A percentile compares a stretch with the other conserved stretches of the same genome.
phyloP scores from a whole-genome alignment of 495 filamentous ascomycete species.

The Mycothermus thermophilus region DNA sequence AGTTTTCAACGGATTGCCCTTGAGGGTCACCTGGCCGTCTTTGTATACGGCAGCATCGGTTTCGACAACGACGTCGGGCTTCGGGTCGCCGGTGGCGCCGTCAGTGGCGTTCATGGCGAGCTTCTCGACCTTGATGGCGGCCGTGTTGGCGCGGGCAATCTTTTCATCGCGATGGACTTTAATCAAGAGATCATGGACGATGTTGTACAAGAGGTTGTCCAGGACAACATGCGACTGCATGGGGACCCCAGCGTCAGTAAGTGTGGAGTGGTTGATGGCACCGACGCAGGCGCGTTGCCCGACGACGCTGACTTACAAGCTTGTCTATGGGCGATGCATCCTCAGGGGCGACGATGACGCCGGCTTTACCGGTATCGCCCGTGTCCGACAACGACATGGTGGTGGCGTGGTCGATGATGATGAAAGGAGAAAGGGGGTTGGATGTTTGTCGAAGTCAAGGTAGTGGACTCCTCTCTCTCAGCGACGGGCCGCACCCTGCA shows the following conservation, averaged over 20 bases:
- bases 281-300: too few relatives aligned
- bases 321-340: conserved; percentile 28
- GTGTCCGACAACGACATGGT: conserved; percentile 21
- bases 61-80: conserved; percentile 43
- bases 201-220: conserved; percentile 58
- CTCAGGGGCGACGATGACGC: conserved; percentile 31
- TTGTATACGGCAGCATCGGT: conserved; percentile 61
- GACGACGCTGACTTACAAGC: conserved; percentile 25
- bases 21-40: conserved; percentile 54
- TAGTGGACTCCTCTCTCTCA: background rate
- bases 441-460: too few relatives aligned
- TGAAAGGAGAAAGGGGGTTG: too few relatives aligned
- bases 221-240: conserved; percentile 40
- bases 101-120: conserved; percentile 43
- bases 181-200: conserved; percentile 55
- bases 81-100: conserved; percentile 24
- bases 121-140: conserved; percentile 57
- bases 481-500: conserved; percentile 3
- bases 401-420: background rate
- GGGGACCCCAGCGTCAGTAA: background rate
- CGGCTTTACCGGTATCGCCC: conserved; percentile 32
- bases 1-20: conserved; percentile 62
- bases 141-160: conserved; percentile 54
- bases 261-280: background rate
- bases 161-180: conserved; percentile 65